Evolutionary conservation across 805 yeast genomes (phyloP), one percentile per base, ranked within the genome.

Genomic region (Metschnikowia arizonensis): DNA sequence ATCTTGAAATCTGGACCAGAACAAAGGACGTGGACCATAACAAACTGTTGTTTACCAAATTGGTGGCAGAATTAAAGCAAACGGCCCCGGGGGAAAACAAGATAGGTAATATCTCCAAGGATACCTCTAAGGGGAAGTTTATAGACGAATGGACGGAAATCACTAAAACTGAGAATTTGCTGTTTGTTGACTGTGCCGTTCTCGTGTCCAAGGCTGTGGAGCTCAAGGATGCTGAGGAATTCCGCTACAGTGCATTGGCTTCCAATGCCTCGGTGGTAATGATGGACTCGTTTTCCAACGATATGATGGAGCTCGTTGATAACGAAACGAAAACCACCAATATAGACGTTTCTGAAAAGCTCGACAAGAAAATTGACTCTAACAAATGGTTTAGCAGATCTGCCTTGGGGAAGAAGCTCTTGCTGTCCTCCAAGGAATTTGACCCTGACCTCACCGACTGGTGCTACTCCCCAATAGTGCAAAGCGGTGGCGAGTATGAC

Each of bases 391-490:
- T 83, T 62, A 74, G 74, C 46, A 73, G 73, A 64, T 72, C 72
- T 11, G 66, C 69, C 3, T 59, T 67, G 45, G 80, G 79, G 31
- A 79, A 81, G 57, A 76, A 77, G 52, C 61, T 79, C 39, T 83
- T 85, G 37, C 69, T 77, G 28, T 53, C 66, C 23, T 47, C 54
- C 40, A 58, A 58, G 32, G 91, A 85, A 44, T 84, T 89, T 50
- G 95, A 88, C 57, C 71, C 83, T 4, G 81, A 79, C 50, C 78
- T 81, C 51, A 68, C 91, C 17, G 98, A 91, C 62, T 91, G 97
- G 97, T 86, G 95, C 53, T 88, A 87, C 64, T 81, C 89, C 45
- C 97, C 98, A 24, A 86, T 89, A 42, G 77, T 89, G 43, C 95
- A 88, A 68, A 84, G 95, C 55, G 95, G 95, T 44, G 88, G 88